A percentile compares a stretch with the other conserved stretches of the same genome.
These are phyloP conservation scores for Irpex sp. DNA, from an alignment of 1,284 basidiomycete genomes.

Conservation along the genomic window DNA sequence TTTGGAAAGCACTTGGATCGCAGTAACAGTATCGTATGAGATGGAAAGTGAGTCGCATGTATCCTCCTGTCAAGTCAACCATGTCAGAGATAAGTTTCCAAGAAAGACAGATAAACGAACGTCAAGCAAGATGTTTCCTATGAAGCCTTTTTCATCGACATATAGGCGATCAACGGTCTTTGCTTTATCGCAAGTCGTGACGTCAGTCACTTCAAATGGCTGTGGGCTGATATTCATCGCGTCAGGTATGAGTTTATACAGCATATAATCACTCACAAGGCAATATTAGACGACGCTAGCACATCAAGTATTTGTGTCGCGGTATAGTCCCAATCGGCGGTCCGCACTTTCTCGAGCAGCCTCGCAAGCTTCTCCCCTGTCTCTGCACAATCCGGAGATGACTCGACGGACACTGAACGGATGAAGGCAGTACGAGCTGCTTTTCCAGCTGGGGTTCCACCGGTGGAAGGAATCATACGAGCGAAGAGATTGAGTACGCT, in stretches of 20 bases:
- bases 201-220: conserved; percentile 44
- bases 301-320: conserved; percentile 43
- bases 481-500: conserved; percentile 54
- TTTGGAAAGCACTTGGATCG: conserved; percentile 31
- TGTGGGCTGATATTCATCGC: conserved; percentile 44
- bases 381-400: conserved; percentile 16
- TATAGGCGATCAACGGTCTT: conserved; percentile 42
- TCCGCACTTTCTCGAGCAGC: conserved; percentile 39
- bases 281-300: conserved; percentile 42
- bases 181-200: conserved; percentile 37
- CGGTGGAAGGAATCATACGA: conserved; percentile 46
- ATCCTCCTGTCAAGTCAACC: conserved; percentile 32
- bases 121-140: conserved; percentile 46
- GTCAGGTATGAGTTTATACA: conserved; percentile 1
- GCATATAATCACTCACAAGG: conserved; percentile 39
- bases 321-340: conserved; percentile 51
- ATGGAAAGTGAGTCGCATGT: conserved; percentile 40
- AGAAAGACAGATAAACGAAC: conserved; percentile 22
- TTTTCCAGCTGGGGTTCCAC: conserved; percentile 29
- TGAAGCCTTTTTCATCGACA: conserved; percentile 47
- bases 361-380: conserved; percentile 34
- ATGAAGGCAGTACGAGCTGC: conserved; percentile 43
- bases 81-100: background rate
- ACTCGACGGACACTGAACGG: conserved; percentile 41
- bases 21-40: conserved; percentile 39